Conservation (phyloP, 371 early-diverging fungal species). For the Saksenaea vasiformis region DNA sequence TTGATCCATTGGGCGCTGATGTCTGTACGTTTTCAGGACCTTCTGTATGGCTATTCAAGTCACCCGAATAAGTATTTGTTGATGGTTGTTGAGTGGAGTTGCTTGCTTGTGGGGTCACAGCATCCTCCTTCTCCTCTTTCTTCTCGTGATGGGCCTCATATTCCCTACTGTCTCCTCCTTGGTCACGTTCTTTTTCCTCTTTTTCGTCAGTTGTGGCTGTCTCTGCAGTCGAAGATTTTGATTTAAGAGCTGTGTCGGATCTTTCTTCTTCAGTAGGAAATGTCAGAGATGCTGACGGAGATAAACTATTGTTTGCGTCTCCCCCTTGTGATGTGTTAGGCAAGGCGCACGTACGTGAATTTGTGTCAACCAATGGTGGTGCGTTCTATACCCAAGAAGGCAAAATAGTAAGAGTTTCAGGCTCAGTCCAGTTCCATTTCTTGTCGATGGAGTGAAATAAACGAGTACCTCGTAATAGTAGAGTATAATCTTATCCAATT, state of each 20-base stretch:
- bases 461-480: constrained; percentile 51
- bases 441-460: not conserved
- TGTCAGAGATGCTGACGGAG: not conserved
- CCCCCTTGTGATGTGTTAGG: not conserved
- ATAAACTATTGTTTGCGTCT: not conserved
- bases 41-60: not conserved
- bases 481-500: constrained; percentile 51
- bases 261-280: not conserved
- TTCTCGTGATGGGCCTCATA: constrained; percentile 7
- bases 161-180: not conserved
- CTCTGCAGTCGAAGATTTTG: not conserved
- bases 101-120: not conserved
- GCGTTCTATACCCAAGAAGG: constrained; percentile 21
- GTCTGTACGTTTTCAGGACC: not conserved
- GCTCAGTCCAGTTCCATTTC: not conserved
- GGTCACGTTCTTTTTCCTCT: not conserved
- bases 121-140: not conserved
- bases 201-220: not conserved
- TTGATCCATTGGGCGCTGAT: not conserved
- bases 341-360: not conserved
- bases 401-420: not conserved
- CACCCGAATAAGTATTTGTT: not conserved
- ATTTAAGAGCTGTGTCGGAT: not conserved
- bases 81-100: not conserved
- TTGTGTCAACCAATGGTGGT: constrained; percentile 21